Evolutionary conservation across 495 filamentous ascomycete genomes (phyloP), one percentile per base, ranked within the genome.

Genomic region (Ascobolus immersus): DNA sequence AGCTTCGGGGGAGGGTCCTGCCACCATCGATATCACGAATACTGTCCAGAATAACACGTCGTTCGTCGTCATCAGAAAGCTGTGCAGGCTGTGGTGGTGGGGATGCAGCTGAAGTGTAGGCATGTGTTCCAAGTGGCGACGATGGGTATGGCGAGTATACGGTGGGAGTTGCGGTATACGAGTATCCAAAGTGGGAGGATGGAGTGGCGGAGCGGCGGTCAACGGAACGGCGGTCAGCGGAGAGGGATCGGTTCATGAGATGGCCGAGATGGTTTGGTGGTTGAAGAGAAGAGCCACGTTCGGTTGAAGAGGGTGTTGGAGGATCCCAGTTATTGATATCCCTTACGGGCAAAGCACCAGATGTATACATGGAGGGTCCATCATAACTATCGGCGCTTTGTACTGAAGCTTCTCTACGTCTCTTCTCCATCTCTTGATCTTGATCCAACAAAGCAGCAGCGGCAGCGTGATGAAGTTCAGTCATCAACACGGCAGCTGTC

Each of bases 401-500:
- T 26, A 73, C 66, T 31, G 82, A 71, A 49, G 76, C 79, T 39
- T 71, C 59, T 51, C 71, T 69, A 51, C 69, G 65, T 21, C 71
- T 66, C 41, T 68, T 64, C 46, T 71, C 71, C 35, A 41, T 44
- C 42, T 80, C 72, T 52, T 73, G 77, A 44, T 65, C 56, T 50
- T 74, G 69, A 43, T 61, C 62, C 38, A 67, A 75, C 58, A 79
- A 82, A 23, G 74, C 72, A 32, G 76, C 77, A 44, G 73, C 76
- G 46, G 86, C 84, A 58, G 92, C 90, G 57, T 93, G 80, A 60
- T 90, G 89, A 53, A 94, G 74, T 57, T 94, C 79, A 51, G 89
- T 86, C 65, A 96, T 86, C 61, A 96, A 70, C 77, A 91, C 92
- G 42, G 89, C 86, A 47, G 86, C 86, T 49, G 81, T 84, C 66